Evolutionary conservation across 2,329 filamentous ascomycete genomes (phyloP), one percentile per base, ranked within the genome.

Genomic region (Anisogramma anomala): DNA sequence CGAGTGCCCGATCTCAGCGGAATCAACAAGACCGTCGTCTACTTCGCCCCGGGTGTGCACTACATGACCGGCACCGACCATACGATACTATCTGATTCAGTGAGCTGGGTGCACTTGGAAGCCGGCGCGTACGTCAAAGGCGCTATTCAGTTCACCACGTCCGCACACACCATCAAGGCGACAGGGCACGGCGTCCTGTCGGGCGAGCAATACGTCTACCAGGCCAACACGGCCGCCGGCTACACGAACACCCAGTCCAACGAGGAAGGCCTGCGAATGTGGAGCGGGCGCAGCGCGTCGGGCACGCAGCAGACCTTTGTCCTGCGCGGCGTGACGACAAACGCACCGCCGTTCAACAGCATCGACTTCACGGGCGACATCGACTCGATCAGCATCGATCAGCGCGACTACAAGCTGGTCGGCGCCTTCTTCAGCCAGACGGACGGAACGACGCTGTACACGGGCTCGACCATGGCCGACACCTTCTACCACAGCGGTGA

Each of bases 71-170:
- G 20, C 23, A 39, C 40, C n/a, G 27, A 39, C 19, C 43, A 46
- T 7, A 15, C 36, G 6, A 28, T 46, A 4, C 40, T 46, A 8
- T 39, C 39, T 1, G 17, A 32, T 13, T 42, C 36, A 1, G 41
- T 43, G 10, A 28, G 48, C 17, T 61, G 56, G 49, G 51, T 55
- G 2, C 53, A 58, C 33, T 36, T 58, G 6, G 54, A 50, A 15
- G 52, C 48, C 22, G 60, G 60, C 1, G 56, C 60, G 9, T 62
- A 61, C 39, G 55, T 62, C 42, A 63, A 63, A 44, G 60, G 58
- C 1, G 60, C 59, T 1, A 48, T 63, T 20, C 40, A 62, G 44
- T 63, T 55, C 47, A 53, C 49, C 6, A 50, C 46, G 11, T 26
- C 25, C 2, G 27, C 48, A 3, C 43, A 53, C 20, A 36, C 36